A percentile compares a stretch with the other conserved stretches of the same genome.
Evolutionary conservation across 2,329 filamentous ascomycete genomes (phyloP).

Genomic region (Fusarium newnesense): DNA sequence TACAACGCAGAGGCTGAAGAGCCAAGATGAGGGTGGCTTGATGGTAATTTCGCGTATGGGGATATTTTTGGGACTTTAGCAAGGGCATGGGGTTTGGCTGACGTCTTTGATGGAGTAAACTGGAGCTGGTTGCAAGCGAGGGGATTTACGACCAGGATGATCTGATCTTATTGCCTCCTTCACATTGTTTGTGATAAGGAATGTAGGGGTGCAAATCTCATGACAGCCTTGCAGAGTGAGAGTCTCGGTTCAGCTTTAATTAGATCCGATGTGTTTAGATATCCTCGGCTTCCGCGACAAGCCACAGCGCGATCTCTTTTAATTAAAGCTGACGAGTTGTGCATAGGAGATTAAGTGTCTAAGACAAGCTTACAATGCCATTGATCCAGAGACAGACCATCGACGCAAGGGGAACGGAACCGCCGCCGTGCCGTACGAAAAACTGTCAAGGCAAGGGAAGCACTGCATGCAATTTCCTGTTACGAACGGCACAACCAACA

Average conservation of each 20-base stretch:
- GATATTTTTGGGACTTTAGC: background rate
- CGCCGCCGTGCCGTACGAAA: background rate
- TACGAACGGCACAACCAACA: constrained; percentile 2
- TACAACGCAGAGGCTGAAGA: background rate
- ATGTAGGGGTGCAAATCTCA: constrained; percentile 1
- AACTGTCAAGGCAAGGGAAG: background rate
- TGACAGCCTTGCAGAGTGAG: background rate
- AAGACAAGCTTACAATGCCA: constrained; percentile 11
- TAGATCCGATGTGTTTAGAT: background rate
- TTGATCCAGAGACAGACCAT: constrained; percentile 4
- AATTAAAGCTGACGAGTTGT: constrained; percentile 2
- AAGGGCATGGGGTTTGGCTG: background rate
- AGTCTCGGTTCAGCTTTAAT: background rate
- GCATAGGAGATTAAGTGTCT: constrained; percentile 6
- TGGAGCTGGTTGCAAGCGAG: background rate
- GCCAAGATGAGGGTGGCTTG: background rate
- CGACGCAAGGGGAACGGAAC: constrained; percentile 5
- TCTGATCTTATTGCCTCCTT: background rate
- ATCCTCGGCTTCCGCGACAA: constrained; percentile 4
- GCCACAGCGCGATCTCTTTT: constrained; percentile 2
- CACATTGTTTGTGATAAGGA: background rate
- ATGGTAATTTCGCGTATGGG: background rate
- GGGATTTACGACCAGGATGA: background rate
- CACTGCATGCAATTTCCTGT: constrained; percentile 2
- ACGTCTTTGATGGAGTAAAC: background rate